Base-by-base conservation (phyloP, 78 protist genomes). In the Dictyostelium brefeldianum region DNA sequence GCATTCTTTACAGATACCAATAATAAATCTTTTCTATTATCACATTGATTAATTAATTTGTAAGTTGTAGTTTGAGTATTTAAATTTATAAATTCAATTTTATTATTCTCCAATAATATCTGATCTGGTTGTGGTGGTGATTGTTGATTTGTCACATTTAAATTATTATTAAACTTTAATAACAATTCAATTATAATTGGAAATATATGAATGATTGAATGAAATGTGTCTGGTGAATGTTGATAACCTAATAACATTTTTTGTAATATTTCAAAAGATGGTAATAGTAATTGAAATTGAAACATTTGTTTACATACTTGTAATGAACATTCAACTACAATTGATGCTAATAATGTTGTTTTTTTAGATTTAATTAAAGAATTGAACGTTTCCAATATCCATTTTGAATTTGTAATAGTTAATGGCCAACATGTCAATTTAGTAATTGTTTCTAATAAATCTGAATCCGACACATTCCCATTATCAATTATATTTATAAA, bases 171-270 rank as follows among this genome's bases (percentile, higher is more conserved):
- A 31, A 43, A 80, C 0, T 12, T n/a, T 31, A 27, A n/a, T 29
- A 78, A 56, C 2, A 65, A 82, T 46, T 69, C 71, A 14, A 82
- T 82, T 5, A 82, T 43, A 29, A 71, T 27, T 4, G 90, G 90
- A 22, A 82, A 69, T 41, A 82, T 3, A 12, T 27, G n/a, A 53
- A 69, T 69, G 11, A 82, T 31, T 10, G 77, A 71, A n/a, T 82
- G 90, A 43, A 69, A 82, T 3, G 90, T 36, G n/a, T 82, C 90
- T 9, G 90, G 90, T 36, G 90, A 82, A 48, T 69, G 78, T 51
- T 82, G 90, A 53, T 82, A 82, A 5, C 90, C 90, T 5, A 82
- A n/a, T 53, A 82, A 18, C 90, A 82, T 82, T 36, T 48, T 82
- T 56, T 70, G 65, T 3, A 82, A 3, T 4, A 82, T 62, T 17